Evolutionary conservation across 176 grass and related monocot genomes (phyloP), one percentile per base, ranked within the genome.

Genomic region (Tuctoria greenei): DNA sequence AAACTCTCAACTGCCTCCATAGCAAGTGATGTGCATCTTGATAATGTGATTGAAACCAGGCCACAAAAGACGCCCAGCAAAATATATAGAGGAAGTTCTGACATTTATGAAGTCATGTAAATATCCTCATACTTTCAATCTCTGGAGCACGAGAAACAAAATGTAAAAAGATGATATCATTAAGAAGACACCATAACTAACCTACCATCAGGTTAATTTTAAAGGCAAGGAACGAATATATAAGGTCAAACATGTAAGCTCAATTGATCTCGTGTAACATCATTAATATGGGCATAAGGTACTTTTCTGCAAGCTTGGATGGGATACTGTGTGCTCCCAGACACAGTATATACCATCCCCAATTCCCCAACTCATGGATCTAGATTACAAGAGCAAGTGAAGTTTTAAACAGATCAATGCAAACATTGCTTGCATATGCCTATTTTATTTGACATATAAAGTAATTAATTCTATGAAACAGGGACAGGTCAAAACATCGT

Each of bases 31-130:
- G 95, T 97, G 83, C 90, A 89, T 50, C 62, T 85, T 56, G 86
- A 92, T 80, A 93, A 77, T 73, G 83, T 66, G 15, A 89, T 71
- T 67, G 95, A 97, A 66, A 97, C 88, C 62, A 90, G 77, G 31
- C 95, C 95, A 49, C 94, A 97, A 65, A 97, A 80, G 61, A 90
- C 71, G 20, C 95, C 95, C 67, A 97, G 81, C 78, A 97, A 81
- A 85, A 97, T 67, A 78, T 97, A 97, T 37, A 97, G 79, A 88
- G 95, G 95, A 86, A 97, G 91, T 80, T 97, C 95, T 97, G 95
- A 86, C 82, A 91, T 79, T 83, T 82, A 91, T 87, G 62, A 69
- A 86, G 85, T 80, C 83, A 85, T 72, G 83, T 86, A 85, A 84
- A 87, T 71, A 88, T 84, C 81, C 82, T 87, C 74, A 83, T 69